Evolutionary conservation across 176 grass and related monocot species (phyloP).

Genomic region (Pontederia crassipes): DNA sequence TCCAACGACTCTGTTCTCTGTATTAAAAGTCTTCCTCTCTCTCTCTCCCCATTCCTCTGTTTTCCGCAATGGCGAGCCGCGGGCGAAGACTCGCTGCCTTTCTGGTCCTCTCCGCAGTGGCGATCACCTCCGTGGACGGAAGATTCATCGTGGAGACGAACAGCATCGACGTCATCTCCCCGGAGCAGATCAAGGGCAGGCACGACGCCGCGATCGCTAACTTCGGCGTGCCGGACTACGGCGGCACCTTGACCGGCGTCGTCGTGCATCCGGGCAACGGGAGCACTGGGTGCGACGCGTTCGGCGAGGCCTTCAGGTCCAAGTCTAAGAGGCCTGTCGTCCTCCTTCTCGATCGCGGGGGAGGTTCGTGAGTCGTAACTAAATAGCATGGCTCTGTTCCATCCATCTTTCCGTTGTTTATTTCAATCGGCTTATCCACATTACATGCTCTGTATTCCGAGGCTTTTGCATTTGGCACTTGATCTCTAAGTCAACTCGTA

Average conservation of each 20-base stretch:
- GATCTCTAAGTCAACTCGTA: too few relatives aligned
- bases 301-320: slow-evolving; percentile 36
- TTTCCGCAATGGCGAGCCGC: slow-evolving; percentile 17
- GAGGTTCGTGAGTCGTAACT: slow-evolving; percentile 4
- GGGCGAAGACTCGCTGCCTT: slow-evolving; percentile 10
- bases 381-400: not conserved
- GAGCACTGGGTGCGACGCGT: slow-evolving; percentile 41
- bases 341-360: slow-evolving; percentile 85
- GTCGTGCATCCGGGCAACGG: slow-evolving; percentile 41
- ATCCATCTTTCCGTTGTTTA: not conserved
- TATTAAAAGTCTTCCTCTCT: too few relatives aligned
- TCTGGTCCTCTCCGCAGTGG: slow-evolving; percentile 18
- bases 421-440: not conserved
- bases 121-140: slow-evolving; percentile 22
- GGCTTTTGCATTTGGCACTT: not conserved
- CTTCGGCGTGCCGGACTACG: slow-evolving; percentile 88
- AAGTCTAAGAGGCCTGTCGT: slow-evolving; percentile 41
- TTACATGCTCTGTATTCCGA: not conserved
- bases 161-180: slow-evolving; percentile 54
- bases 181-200: slow-evolving; percentile 37
- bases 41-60: too few relatives aligned
- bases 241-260: slow-evolving; percentile 55
- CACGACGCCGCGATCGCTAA: slow-evolving; percentile 80
- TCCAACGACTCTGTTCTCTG: too few relatives aligned
- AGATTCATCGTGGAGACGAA: slow-evolving; percentile 84